Conservation (phyloP, 805 yeast genomes). For the Candida succiphila region DNA sequence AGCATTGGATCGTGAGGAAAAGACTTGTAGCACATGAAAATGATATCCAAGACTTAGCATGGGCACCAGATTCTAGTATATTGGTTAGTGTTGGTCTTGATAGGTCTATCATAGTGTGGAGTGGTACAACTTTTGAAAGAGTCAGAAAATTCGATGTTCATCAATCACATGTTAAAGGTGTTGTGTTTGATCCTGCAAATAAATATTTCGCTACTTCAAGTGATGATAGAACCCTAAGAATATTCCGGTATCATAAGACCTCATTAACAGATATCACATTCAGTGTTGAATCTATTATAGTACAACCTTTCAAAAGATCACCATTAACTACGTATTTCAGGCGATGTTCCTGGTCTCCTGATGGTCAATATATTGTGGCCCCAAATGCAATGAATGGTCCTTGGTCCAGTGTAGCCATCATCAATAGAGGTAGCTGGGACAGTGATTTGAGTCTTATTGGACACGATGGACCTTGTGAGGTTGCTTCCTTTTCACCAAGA, state of each 20-base stretch:
- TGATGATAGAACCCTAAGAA: conserved; percentile 86
- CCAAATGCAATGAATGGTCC: conserved; percentile 85
- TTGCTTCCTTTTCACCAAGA: conserved; percentile 65
- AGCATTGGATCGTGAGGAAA: conserved; percentile 91
- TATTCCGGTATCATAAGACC: conserved; percentile 74
- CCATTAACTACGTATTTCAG: conserved; percentile 90
- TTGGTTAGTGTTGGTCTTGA: conserved; percentile 93
- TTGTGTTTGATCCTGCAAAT: conserved; percentile 96
- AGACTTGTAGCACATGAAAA: conserved; percentile 94
- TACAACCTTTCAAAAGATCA: conserved; percentile 78
- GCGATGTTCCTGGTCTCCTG: conserved; percentile 84
- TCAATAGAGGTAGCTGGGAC: conserved; percentile 75
- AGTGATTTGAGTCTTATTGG: conserved; percentile 68
- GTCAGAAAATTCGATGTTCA: conserved; percentile 86
- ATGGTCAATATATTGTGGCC: conserved; percentile 77
- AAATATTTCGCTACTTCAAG: conserved; percentile 96
- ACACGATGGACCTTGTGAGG: conserved; percentile 81
- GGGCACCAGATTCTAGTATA: conserved; percentile 93
- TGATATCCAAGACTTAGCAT: conserved; percentile 94
- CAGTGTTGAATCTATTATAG: conserved; percentile 73
- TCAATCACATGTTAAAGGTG: conserved; percentile 92
- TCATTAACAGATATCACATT: conserved; percentile 66
- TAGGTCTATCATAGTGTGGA: conserved; percentile 88
- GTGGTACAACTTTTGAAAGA: conserved; percentile 83
- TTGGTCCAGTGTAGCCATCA: conserved; percentile 61